Conservation (phyloP, 1,284 basidiomycete genomes). For the Fistulinella staudtii region DNA sequence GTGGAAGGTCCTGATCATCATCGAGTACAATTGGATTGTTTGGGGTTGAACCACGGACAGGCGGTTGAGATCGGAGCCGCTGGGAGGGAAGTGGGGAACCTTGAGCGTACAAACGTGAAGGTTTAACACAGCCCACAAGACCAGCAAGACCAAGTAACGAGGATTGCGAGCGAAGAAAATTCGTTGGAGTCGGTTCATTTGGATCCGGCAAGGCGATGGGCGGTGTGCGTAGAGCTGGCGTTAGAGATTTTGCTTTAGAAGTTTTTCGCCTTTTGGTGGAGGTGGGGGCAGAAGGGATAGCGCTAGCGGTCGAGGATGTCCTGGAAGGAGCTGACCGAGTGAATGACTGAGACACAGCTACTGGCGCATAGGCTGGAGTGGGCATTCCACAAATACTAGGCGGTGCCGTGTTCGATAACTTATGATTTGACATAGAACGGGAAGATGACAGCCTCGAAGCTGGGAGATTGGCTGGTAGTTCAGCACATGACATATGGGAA, state of each 20-base stretch:
- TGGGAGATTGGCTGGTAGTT: slow-evolving; percentile 73
- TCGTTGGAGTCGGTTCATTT: slow-evolving; percentile 54
- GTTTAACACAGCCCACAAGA: slow-evolving; percentile 59
- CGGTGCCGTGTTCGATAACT: background rate
- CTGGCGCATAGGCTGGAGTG: slow-evolving; percentile 2
- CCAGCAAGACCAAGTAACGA: slow-evolving; percentile 69
- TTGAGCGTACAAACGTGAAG: slow-evolving; percentile 42
- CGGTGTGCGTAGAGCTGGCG: slow-evolving; percentile 36
- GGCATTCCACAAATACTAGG: background rate
- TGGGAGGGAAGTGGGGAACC: slow-evolving; percentile 24
- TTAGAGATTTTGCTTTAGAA: slow-evolving; percentile 27
- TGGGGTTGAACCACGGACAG: slow-evolving; percentile 46
- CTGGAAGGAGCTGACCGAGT: slow-evolving; percentile 11
- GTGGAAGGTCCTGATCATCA: slow-evolving; percentile 41
- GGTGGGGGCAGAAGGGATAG: background rate
- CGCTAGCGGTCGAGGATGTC: slow-evolving; percentile 12
- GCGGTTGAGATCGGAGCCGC: slow-evolving; percentile 21
- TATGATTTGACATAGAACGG: slow-evolving; percentile 11
- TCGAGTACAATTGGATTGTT: slow-evolving; percentile 68
- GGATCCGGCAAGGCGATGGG: slow-evolving; percentile 62
- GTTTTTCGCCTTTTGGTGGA: slow-evolving; percentile 20
- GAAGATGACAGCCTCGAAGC: slow-evolving; percentile 39
- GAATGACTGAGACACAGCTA: slow-evolving; percentile 12
- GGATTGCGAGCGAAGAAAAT: slow-evolving; percentile 68
- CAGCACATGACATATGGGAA: slow-evolving; percentile 76